Evolutionary conservation across 129 eudicot species (phyloP), one percentile per base, ranked within the genome.

Genomic region (Lactuca sativa): DNA sequence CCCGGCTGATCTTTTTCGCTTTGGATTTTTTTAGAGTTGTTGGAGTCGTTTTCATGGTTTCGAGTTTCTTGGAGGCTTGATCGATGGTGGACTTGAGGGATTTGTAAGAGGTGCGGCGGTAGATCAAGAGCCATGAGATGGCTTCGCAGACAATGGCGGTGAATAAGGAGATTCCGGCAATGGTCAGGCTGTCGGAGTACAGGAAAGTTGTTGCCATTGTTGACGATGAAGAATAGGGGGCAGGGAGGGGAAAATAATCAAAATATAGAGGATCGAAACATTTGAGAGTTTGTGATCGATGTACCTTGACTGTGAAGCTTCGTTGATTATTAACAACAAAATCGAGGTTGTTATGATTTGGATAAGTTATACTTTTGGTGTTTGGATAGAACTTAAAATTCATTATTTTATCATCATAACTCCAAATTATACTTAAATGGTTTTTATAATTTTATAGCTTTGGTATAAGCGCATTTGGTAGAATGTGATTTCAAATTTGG

Each of bases 61-160:
- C 89, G 82, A 95, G 99, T 60, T 95, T 95, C 55, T 90, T 95
- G 56, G 99, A 90, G 72, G 97, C 92, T 41, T 82, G 80, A 71
- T 90, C 96, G 72, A 95, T 95, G 57, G 99, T 61, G 72, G 91
- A 90, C 81, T 87, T 90, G 70, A 95, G 97, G 30, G 97, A 87
- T 77, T 90, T 95, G 87, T 95, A 95, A 33, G 97, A 87, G 3
- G 79, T 60, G 48, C 97, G 90, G 52, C 99, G 89, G 93, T 95
- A 95, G 87, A 95, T 87, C 3, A 95, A 59, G 16, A 95, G 68
- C 84, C 81, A 90, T 6, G 99, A 95, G 78, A 95, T 95, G 63
- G 89, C 83, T 59, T 95, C 99, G 78, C 97, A 90, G 41, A 95
- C 64, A 17, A 85, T 15, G 71, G 99, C 95, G 31, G 99, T 95